Percentiles rank a stretch among this genome's conserved stretches.
Evolutionary conservation across 345 rosid species (phyloP).

Genomic region (Hibiscus mutabilis): DNA sequence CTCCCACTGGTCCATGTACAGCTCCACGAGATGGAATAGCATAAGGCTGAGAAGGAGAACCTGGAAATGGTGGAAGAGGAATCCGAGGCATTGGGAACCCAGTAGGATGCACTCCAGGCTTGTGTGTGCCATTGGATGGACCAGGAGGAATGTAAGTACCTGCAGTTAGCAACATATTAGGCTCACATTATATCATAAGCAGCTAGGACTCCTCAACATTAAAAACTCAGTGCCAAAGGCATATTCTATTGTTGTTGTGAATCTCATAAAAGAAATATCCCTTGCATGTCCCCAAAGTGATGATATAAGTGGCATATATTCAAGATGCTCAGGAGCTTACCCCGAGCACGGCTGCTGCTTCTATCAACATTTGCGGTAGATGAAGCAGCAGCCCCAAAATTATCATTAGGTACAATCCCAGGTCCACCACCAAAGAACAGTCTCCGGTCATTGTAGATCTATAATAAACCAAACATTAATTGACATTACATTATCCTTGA

Average conservation of each 20-base stretch:
- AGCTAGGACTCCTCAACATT: background rate
- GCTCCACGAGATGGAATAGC: slow-evolving; percentile 90
- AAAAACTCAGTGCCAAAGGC: background rate
- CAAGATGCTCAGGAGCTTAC: slow-evolving; percentile 27
- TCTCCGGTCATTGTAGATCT: slow-evolving; percentile 95
- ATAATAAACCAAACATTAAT: slow-evolving; percentile 8
- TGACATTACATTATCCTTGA: slow-evolving; percentile 1
- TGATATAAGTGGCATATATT: background rate
- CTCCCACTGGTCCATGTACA: slow-evolving; percentile 93
- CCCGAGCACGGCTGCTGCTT: slow-evolving; percentile 77
- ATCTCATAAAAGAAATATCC: background rate
- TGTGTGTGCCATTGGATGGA: slow-evolving; percentile 81
- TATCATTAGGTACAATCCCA: slow-evolving; percentile 71
- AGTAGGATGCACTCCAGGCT: slow-evolving; percentile 83
- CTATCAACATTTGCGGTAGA: slow-evolving; percentile 65
- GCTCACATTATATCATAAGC: background rate
- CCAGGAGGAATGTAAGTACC: slow-evolving; percentile 76
- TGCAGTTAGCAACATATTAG: slow-evolving; percentile 20
- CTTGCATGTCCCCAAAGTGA: background rate
- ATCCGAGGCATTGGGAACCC: slow-evolving; percentile 81
- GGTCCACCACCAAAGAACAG: slow-evolving; percentile 80
- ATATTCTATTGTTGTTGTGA: background rate
- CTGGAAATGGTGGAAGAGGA: slow-evolving; percentile 73
- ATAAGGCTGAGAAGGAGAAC: slow-evolving; percentile 86
- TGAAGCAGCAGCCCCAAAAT: slow-evolving; percentile 46